Evolutionary conservation across 2,329 filamentous ascomycete species (phyloP).

Genomic region (Ophiocordyceps camponoti-saundersi): DNA sequence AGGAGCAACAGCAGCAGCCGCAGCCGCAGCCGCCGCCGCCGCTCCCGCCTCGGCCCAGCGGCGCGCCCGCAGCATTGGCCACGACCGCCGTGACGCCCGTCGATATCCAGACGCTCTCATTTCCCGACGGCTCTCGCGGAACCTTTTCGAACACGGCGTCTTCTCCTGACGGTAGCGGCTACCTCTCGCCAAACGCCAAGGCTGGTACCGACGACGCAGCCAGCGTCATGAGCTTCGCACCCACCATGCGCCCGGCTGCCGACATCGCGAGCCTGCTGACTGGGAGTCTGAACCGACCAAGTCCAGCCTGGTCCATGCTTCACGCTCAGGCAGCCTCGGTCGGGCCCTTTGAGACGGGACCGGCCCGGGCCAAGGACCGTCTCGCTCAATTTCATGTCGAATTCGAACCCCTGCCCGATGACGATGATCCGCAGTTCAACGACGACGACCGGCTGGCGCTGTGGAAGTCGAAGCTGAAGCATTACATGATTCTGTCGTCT

Average conservation of each 20-base stretch:
- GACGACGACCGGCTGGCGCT: constrained; percentile 46
- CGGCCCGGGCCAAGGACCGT: constrained; percentile 26
- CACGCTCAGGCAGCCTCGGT: constrained; percentile 42
- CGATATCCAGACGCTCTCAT: constrained; percentile 62
- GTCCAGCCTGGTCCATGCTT: constrained; percentile 51
- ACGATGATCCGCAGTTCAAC: constrained; percentile 19
- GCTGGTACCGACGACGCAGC: constrained; percentile 36
- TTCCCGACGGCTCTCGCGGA: constrained; percentile 51
- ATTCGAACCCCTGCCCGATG: constrained; percentile 57
- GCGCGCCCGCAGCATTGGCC: constrained; percentile 39
- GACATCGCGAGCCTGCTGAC: constrained; percentile 73
- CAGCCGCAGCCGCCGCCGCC: constrained; percentile 38
- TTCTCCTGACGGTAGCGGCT: constrained; percentile 21
- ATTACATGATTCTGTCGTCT: constrained; percentile 90
- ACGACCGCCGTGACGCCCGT: constrained; percentile 75
- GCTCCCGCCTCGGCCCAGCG: constrained; percentile 10
- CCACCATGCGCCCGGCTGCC: constrained; percentile 42
- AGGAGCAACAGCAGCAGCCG: constrained; percentile 26
- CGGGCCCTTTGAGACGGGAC: constrained; percentile 41
- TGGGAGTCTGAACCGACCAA: constrained; percentile 49
- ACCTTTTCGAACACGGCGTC: constrained; percentile 34
- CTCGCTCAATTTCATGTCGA: constrained; percentile 57
- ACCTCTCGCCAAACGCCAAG: constrained; percentile 18
- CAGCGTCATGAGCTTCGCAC: constrained; percentile 50
- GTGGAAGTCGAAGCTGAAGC: constrained; percentile 90